phyloP scores from a whole-genome alignment of 345 rosid genomes.

The Moricandia moricandioides region DNA sequence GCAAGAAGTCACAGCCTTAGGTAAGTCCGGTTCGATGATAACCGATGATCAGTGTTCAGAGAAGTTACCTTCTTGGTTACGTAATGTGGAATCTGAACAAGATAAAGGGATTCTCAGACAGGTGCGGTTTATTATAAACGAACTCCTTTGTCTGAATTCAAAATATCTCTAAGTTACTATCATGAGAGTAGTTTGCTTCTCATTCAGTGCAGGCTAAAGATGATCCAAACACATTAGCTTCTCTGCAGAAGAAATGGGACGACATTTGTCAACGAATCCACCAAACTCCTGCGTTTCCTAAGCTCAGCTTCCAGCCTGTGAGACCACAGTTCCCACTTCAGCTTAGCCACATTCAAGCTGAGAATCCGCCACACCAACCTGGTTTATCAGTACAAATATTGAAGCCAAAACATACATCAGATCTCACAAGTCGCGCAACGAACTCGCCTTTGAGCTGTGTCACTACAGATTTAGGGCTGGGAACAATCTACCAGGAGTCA shows the following conservation, averaged over 20 bases:
- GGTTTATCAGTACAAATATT: conserved; percentile 26
- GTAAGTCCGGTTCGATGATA: conserved; percentile 34
- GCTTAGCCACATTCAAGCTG: conserved; percentile 12
- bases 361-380: neutral
- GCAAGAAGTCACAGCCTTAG: conserved; percentile 49
- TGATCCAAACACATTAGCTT: conserved; percentile 40
- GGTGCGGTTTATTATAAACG: conserved; percentile 37
- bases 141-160: neutral
- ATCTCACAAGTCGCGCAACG: conserved; percentile 23
- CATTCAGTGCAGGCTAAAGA: conserved; percentile 60
- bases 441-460: conserved; percentile 41
- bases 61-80: conserved; percentile 52
- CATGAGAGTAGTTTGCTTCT: conserved; percentile 43
- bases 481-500: conserved; percentile 46
- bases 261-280: conserved; percentile 58
- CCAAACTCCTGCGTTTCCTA: conserved; percentile 39
- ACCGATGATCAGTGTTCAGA: conserved; percentile 43
- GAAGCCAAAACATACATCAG: conserved; percentile 31
- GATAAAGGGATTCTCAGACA: conserved; percentile 37
- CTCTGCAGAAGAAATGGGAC: conserved; percentile 58
- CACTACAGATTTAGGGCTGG: conserved; percentile 60
- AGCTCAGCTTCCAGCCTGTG: conserved; percentile 33
- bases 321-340: conserved; percentile 38
- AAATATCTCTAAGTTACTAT: neutral
- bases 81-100: conserved; percentile 39